Evolutionary conservation across 805 yeast genomes (phyloP).

Genomic region (Candida ovalis): DNA sequence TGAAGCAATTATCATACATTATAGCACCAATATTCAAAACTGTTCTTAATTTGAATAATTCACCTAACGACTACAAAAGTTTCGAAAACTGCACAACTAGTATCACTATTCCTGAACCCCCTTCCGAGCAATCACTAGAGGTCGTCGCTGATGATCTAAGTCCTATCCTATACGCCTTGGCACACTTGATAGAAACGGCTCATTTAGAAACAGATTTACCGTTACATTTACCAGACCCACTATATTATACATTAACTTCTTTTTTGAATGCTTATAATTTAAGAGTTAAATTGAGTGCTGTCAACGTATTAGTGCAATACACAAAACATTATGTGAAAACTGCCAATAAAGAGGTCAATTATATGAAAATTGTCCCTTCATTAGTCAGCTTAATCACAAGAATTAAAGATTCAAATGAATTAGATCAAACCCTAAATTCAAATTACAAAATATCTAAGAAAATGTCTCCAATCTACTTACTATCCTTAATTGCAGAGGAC

Average conservation of each 20-base stretch:
- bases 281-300: constrained; percentile 23
- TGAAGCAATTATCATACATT: constrained; percentile 18
- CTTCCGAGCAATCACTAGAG: constrained; percentile 16
- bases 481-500: constrained; percentile 33
- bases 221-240: constrained; percentile 21
- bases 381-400: constrained; percentile 21
- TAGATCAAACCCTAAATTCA: constrained; percentile 16
- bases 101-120: constrained; percentile 18
- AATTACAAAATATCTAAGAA: constrained; percentile 22
- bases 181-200: constrained; percentile 18
- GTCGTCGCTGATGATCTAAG: constrained; percentile 17
- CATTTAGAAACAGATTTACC: neutral
- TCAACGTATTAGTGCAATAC: constrained; percentile 28
- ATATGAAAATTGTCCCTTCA: constrained; percentile 22
- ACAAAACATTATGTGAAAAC: constrained; percentile 15
- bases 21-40: constrained; percentile 22
- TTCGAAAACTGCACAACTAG: constrained; percentile 15
- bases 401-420: constrained; percentile 15
- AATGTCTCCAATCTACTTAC: constrained; percentile 32
- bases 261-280: constrained; percentile 23
- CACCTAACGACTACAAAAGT: constrained; percentile 8
- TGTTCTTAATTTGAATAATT: constrained; percentile 17
- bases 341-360: constrained; percentile 15
- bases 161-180: constrained; percentile 25
- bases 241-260: constrained; percentile 25